Percentiles rank a stretch among this genome's conserved stretches.
These are phyloP conservation scores for Takakia lepidozioides DNA, from an alignment of 225 moss, liverwort and hornwort genomes.

Conservation along the genomic window DNA sequence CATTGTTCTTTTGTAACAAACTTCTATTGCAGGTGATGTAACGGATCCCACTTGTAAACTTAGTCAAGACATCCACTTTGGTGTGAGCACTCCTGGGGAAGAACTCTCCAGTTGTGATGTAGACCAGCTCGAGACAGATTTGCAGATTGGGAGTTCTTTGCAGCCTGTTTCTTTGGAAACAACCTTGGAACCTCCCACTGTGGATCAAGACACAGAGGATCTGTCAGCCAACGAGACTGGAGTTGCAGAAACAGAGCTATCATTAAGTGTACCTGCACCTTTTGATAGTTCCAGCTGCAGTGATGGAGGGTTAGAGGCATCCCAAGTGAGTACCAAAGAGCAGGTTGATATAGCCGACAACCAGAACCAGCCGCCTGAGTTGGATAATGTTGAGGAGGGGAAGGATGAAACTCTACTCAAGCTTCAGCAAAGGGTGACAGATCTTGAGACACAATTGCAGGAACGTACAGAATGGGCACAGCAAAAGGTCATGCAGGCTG, in stretches of 20 bases:
- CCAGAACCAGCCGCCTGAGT: constrained; percentile 9
- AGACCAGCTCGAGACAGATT: constrained; percentile 2
- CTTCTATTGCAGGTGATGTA: too few species aligned
- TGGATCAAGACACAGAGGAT: constrained; percentile 8
- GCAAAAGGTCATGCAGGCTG: constrained; percentile 63
- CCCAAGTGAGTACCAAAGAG: constrained; percentile 6
- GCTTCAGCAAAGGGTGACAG: constrained; percentile 21
- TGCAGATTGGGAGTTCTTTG: constrained; percentile 7
- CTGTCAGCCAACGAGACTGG: constrained; percentile 3
- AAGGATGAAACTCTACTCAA: constrained; percentile 11
- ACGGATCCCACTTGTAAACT: too few species aligned
- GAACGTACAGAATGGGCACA: constrained; percentile 53
- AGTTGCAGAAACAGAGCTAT: constrained; percentile 10
- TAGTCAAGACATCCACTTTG: too few species aligned
- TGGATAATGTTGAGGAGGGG: constrained; percentile 14
- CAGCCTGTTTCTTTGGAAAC: constrained; percentile 6
- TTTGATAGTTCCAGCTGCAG: constrained; percentile 9
- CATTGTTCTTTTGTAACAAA: too few species aligned
- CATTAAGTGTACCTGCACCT: constrained; percentile 9
- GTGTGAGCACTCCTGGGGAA: too few species aligned
- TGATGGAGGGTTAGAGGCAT: constrained; percentile 7
- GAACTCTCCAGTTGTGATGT: too few species aligned
- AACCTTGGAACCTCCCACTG: constrained; percentile 5
- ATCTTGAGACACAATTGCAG: constrained; percentile 45
- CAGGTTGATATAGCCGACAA: constrained; percentile 5